phyloP scores from a whole-genome alignment of 495 filamentous ascomycete species.

The Xylaria castorea region DNA sequence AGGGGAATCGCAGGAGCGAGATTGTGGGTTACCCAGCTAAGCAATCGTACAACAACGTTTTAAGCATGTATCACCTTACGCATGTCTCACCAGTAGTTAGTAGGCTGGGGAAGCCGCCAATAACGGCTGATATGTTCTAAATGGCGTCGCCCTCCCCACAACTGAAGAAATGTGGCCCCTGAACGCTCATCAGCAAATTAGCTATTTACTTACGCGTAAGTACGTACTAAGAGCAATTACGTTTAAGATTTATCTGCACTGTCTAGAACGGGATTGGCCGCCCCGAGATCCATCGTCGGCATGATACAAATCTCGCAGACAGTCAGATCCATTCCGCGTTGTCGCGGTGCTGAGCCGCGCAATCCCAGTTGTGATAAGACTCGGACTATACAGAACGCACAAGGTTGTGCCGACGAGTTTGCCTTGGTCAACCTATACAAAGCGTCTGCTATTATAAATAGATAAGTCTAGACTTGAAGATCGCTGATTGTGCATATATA shows the following conservation, averaged over 20 bases:
- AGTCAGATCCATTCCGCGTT: background rate
- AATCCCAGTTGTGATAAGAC: background rate
- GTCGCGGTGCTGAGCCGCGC: background rate
- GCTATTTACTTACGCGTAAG: background rate
- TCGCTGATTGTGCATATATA: conserved; percentile 3
- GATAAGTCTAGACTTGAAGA: conserved; percentile 14
- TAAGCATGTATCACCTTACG: background rate
- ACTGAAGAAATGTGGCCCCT: background rate
- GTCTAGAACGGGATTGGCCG: background rate
- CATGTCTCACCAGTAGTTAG: background rate
- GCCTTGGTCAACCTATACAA: background rate
- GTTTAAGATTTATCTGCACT: background rate
- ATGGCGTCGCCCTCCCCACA: background rate
- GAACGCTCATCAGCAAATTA: background rate
- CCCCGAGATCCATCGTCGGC: background rate
- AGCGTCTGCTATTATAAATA: conserved; percentile 8
- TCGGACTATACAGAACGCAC: background rate
- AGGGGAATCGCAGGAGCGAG: background rate
- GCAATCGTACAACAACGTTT: background rate
- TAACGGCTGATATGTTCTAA: background rate
- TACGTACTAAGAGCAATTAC: background rate
- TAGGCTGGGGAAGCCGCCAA: background rate
- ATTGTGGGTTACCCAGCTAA: background rate
- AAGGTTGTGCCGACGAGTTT: background rate
- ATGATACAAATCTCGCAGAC: background rate